Evolutionary conservation across 495 filamentous ascomycete genomes (phyloP).

Genomic region (Penicillium egyptiacum): DNA sequence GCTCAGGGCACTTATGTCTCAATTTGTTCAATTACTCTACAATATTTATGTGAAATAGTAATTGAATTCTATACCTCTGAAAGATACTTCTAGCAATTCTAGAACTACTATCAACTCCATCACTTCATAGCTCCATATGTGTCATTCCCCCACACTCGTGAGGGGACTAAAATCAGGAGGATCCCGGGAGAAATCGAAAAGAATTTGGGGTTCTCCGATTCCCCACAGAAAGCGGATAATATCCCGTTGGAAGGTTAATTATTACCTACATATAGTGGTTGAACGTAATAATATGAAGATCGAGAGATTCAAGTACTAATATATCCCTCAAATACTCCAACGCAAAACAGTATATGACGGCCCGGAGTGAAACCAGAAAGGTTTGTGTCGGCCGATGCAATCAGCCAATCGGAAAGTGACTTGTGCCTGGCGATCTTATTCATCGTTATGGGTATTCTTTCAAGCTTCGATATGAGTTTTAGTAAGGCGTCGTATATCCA

Average conservation of each 20-base stretch:
- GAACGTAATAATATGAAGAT: too few relatives aligned
- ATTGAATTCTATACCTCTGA: too few relatives aligned
- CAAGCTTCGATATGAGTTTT: background rate
- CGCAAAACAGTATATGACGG: background rate
- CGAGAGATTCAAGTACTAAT: background rate
- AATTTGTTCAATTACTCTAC: background rate
- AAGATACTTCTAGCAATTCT: too few relatives aligned
- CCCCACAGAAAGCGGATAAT: slow-evolving; percentile 3
- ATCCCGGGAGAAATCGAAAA: slow-evolving; percentile 5
- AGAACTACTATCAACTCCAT: too few relatives aligned
- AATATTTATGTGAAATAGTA: background rate
- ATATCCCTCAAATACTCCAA: background rate
- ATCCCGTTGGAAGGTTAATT: background rate
- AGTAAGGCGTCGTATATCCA: background rate
- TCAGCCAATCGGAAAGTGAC: slow-evolving; percentile 1
- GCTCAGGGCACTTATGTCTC: background rate
- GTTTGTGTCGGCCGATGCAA: slow-evolving; percentile 9
- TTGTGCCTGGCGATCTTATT: slow-evolving; percentile 12
- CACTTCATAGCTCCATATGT: background rate
- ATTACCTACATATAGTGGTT: too few relatives aligned
- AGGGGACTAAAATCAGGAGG: slow-evolving; percentile 6
- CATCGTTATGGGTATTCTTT: background rate
- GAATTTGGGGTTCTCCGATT: slow-evolving; percentile 19
- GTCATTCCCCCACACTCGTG: slow-evolving; percentile 6
- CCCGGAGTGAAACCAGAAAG: background rate